Evolutionary conservation across 2,329 filamentous ascomycete species (phyloP).

Genomic region (Alternaria solani): DNA sequence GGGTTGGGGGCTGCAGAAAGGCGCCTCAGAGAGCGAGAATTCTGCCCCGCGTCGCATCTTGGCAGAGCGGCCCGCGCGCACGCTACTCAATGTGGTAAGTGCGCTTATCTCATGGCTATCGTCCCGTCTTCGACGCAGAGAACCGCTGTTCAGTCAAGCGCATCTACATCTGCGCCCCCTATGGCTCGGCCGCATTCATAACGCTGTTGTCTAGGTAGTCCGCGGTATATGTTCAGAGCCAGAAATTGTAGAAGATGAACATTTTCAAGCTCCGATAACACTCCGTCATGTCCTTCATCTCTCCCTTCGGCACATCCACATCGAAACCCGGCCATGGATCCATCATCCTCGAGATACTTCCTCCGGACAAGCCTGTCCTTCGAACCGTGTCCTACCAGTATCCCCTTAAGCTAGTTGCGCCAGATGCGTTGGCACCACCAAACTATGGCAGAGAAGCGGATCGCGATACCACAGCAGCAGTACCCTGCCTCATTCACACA

Average conservation of each 20-base stretch:
- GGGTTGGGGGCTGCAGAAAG: conserved; percentile 19
- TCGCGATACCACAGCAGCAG: neutral
- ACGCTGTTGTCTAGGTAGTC: neutral
- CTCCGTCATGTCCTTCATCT: conserved; percentile 52
- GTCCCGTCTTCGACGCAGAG: neutral
- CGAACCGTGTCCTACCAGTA: conserved; percentile 87
- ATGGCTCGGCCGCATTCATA: neutral
- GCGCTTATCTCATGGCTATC: conserved; percentile 1
- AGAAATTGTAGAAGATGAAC: conserved; percentile 20
- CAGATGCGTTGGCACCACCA: conserved; percentile 69
- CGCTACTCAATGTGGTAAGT: conserved; percentile 2
- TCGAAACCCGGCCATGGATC: conserved; percentile 79
- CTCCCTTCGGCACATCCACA: conserved; percentile 79
- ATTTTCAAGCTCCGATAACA: conserved; percentile 15
- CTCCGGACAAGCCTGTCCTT: conserved; percentile 74
- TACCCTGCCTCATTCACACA: conserved; percentile 67
- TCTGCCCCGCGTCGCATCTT: conserved; percentile 13
- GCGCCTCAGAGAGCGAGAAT: conserved; percentile 11
- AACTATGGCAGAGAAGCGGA: conserved; percentile 31
- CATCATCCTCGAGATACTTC: conserved; percentile 76
- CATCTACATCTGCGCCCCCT: neutral
- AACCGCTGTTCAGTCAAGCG: neutral
- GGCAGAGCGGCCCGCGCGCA: conserved; percentile 11
- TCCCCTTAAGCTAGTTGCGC: conserved; percentile 90
- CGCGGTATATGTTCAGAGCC: neutral